These are phyloP conservation scores for Ceratobasidium sp. DNA, from an alignment of 1,284 basidiomycete genomes.

Conservation along the genomic window DNA sequence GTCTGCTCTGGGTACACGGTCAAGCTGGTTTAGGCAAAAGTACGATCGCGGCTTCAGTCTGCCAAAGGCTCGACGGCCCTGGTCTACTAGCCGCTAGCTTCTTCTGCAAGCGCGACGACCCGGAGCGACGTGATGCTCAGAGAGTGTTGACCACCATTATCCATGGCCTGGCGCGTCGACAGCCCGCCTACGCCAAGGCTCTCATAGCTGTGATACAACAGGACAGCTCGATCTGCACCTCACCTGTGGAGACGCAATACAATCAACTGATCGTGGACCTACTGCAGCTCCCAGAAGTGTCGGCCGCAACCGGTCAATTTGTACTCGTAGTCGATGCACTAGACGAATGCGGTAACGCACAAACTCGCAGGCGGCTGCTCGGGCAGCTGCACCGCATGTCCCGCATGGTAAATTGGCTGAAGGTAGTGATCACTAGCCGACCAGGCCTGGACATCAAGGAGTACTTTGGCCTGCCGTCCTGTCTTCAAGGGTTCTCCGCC, in stretches of 20 bases:
- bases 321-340: constrained; percentile 1
- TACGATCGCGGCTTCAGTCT: not conserved
- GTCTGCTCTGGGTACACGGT: constrained; percentile 1
- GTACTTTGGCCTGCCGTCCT: not conserved
- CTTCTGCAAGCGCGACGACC: constrained; percentile 11
- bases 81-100: not conserved
- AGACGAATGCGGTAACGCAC: not conserved
- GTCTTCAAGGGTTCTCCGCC: not conserved
- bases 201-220: not conserved
- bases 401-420: not conserved
- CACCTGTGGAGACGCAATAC: not conserved
- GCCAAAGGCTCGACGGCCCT: not conserved
- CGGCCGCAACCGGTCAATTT: not conserved
- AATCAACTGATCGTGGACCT: not conserved
- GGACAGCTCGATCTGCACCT: not conserved
- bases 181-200: not conserved
- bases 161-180: not conserved
- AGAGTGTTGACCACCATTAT: not conserved
- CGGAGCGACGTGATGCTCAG: not conserved
- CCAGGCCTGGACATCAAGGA: constrained; percentile 1
- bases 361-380: not conserved
- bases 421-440: constrained; percentile 38
- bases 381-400: not conserved
- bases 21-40: constrained; percentile 10
- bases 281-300: not conserved